Conservation (phyloP, 371 early-diverging fungal genomes). For the Phascolomyces articulosus region DNA sequence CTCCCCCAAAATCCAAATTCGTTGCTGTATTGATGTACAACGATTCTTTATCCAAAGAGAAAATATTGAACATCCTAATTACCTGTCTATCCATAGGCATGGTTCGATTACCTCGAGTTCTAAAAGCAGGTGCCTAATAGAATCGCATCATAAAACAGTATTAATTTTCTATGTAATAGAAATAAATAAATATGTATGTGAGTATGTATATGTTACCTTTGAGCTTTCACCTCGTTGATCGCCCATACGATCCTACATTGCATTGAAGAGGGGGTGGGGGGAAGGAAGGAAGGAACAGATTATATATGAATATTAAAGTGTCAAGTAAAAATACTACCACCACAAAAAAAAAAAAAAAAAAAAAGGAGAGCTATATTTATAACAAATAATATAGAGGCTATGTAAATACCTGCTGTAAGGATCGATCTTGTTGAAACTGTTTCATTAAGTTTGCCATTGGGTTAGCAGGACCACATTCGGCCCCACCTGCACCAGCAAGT, state of each 20-base stretch:
- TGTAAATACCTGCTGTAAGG: slow-evolving; percentile 84
- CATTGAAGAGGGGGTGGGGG: background rate
- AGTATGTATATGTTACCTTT: too few relatives aligned
- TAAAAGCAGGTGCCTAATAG: slow-evolving; percentile 23
- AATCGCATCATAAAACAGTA: background rate
- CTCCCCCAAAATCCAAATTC: too few relatives aligned
- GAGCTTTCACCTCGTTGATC: slow-evolving; percentile 59
- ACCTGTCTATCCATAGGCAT: slow-evolving; percentile 22
- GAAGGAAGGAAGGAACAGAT: too few relatives aligned
- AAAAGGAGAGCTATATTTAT: background rate
- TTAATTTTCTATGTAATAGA: background rate
- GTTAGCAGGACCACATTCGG: slow-evolving; percentile 83
- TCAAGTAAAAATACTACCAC: too few relatives aligned
- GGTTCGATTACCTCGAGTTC: slow-evolving; percentile 22
- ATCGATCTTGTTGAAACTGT: slow-evolving; percentile 77
- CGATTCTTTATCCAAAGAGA: too few relatives aligned
- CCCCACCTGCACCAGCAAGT: slow-evolving; percentile 36
- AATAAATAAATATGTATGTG: background rate
- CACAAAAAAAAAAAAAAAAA: slow-evolving; percentile 11
- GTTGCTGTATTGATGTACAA: too few relatives aligned
- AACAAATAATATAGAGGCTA: too few relatives aligned
- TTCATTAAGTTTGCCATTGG: slow-evolving; percentile 79
- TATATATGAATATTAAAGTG: too few relatives aligned
- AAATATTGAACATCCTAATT: background rate
- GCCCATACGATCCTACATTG: slow-evolving; percentile 60